Evolutionary conservation across 192 early-diverging fungal species (phyloP), one percentile per base, ranked within the genome.

Genomic region (Rhizophlyctis rosea): DNA sequence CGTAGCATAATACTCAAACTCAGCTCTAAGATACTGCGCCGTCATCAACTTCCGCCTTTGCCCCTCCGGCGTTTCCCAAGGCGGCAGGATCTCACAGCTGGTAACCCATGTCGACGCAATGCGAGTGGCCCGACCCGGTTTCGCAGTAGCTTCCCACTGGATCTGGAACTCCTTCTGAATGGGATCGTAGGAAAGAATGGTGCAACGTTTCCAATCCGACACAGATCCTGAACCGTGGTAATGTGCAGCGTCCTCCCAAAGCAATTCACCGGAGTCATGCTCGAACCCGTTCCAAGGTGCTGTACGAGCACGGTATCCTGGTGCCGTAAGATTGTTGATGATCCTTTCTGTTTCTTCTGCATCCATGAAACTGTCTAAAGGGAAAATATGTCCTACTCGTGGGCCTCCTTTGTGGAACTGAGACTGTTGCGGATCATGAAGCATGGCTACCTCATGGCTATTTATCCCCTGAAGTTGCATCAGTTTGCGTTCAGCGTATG

Each of bases 331-430:
- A 44, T 44, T 18, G 9, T 7, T 13, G 18, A 7, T 13, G 7
- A 44, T 44, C 39, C 21, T 13, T 14, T 48, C 36, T 1, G 28
- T 18, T 34, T 60, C 59, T 24, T 57, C 56, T 21, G 14, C 18
- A 27, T 60, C 59, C 34, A 60, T 60, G 47, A 60, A 60, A 47
- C 23, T 50, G 35, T 60, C 59, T 14, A 60, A 9, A 14, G 59
- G 2, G 4, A 60, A 60, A 1, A 48, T 48, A n/a, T 48, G 34
- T 25, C 59, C 59, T 16, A 60, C 39, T 1, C 39, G 44, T 7
- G 5, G 11, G 11, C 50, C 16, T 52, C 24, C 5, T 7, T 7
- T 21, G 50, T 7, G 50, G 5, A 52, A 23, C 7, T 25, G 50
- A 52, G 4, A 11, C 11, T 7, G 7, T 25, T 52, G 39, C 39